Percentiles rank a stretch among this genome's conserved stretches.
Evolutionary conservation across 2,329 filamentous ascomycete genomes (phyloP).

Genomic region (Xylariaceae sp.): DNA sequence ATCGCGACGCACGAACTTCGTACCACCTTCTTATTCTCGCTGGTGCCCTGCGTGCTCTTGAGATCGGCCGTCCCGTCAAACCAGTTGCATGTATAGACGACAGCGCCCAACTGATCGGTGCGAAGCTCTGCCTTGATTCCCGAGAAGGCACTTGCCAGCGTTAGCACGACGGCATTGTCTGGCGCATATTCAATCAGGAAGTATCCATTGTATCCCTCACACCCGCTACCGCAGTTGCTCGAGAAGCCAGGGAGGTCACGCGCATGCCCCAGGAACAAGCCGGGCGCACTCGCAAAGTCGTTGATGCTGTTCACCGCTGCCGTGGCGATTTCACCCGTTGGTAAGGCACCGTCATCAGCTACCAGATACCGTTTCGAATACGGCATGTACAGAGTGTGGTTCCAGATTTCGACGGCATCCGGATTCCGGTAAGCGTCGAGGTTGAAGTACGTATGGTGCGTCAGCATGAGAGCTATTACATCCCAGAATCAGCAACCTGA

Average conservation of each 20-base stretch:
- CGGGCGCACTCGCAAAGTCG: constrained; percentile 59
- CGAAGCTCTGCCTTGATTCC: constrained; percentile 66
- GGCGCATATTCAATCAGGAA: constrained; percentile 42
- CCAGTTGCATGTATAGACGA: constrained; percentile 65
- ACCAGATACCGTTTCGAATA: constrained; percentile 56
- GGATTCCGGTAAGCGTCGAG: constrained; percentile 59
- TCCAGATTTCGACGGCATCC: constrained; percentile 49
- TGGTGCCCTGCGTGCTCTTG: constrained; percentile 55
- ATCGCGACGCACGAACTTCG: constrained; percentile 68
- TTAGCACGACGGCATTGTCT: constrained; percentile 41
- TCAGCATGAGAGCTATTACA: constrained; percentile 10
- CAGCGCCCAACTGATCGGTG: constrained; percentile 65
- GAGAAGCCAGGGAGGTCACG: constrained; percentile 48
- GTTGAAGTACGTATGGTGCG: constrained; percentile 60
- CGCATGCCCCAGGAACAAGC: constrained; percentile 56
- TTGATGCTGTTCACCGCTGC: constrained; percentile 54
- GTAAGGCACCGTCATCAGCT: constrained; percentile 51
- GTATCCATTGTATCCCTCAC: constrained; percentile 67
- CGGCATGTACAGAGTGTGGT: constrained; percentile 59
- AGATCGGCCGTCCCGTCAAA: constrained; percentile 46
- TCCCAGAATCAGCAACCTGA: not conserved
- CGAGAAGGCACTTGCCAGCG: constrained; percentile 55
- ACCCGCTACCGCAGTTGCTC: constrained; percentile 61
- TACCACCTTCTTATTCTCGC: constrained; percentile 39
- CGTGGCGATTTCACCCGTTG: constrained; percentile 56